Evolutionary conservation across 495 filamentous ascomycete species (phyloP), one percentile per base, ranked within the genome.

Genomic region (Hypoxylon fragiforme): DNA sequence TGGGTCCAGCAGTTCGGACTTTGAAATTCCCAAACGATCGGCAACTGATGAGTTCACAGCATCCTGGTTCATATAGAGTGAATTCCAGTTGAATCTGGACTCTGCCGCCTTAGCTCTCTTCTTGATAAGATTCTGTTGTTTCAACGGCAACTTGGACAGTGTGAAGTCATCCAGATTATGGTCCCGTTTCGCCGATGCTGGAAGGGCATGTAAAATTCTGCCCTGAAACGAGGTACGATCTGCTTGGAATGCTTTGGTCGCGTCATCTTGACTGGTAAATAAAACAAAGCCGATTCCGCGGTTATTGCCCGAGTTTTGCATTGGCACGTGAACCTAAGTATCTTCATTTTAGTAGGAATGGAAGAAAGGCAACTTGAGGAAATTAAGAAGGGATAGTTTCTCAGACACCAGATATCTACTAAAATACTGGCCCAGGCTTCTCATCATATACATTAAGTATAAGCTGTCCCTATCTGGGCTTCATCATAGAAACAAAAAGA

Each of bases 381-480:
- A 42, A 53, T 50, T 48, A 57, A 42, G 39, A 54, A 63, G 57
- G 65, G 61, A 57, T 66, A 50, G 67, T 7, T 54, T 71, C 62
- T 75, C 70, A 74, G 77, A 74, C 65, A 73, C 73, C 64, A 73
- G 79, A 78, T 74, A 83, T 81, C 80, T 83, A 83, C 79, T 81
- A 83, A 82, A 82, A 83, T 81, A 77, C 70, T 74, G 72, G 76
- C 73, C 78, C 78, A 78, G 75, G 57, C 56, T 73, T 80, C 74
- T 71, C 80, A 79, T 81, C 80, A 81, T 51, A 75, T 77, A 73
- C 77, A 48, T 46, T 65, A 55, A 54, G 84, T 85, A 94, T 97
- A 84, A 88, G 91, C 81, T 97, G 92, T 97, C 94, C 94, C 94
- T 97, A 97, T 96, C 92, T 87, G 87, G 82, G 82, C 72, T 86